Evolutionary conservation across 495 filamentous ascomycete species (phyloP).

Genomic region (Viridothelium virens): DNA sequence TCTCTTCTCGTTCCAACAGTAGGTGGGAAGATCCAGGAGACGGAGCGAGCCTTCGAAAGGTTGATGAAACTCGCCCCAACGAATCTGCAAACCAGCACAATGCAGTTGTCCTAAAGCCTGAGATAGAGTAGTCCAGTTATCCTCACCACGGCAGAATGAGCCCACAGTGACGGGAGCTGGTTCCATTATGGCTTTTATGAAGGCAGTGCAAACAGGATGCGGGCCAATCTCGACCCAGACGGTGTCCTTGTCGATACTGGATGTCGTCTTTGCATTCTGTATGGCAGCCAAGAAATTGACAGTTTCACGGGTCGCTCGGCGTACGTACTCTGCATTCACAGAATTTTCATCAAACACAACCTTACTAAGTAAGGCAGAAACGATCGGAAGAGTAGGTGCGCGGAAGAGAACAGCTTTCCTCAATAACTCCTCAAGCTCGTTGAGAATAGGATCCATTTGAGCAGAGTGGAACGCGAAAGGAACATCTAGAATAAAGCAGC

Average conservation of each 20-base stretch:
- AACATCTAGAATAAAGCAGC: conserved; percentile 51
- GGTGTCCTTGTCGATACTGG: conserved; percentile 24
- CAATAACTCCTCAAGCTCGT: conserved; percentile 55
- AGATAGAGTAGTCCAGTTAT: conserved; percentile 17
- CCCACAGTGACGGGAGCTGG: conserved; percentile 3
- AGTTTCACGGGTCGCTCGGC: conserved; percentile 56
- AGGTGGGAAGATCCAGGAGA: conserved; percentile 50
- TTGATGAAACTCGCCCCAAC: conserved; percentile 24
- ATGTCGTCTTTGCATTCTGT: conserved; percentile 19
- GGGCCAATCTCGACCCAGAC: conserved; percentile 41
- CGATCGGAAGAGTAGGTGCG: conserved; percentile 54
- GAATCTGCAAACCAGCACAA: conserved; percentile 13
- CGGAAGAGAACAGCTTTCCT: conserved; percentile 49
- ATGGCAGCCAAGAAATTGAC: conserved; percentile 66
- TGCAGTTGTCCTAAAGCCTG: conserved; percentile 13
- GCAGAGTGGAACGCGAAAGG: conserved; percentile 77
- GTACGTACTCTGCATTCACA: conserved; percentile 56
- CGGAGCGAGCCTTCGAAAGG: conserved; percentile 13
- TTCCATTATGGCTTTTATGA: conserved; percentile 22
- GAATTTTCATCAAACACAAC: conserved; percentile 48
- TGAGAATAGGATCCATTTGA: conserved; percentile 67
- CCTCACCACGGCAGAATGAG: conserved; percentile 11
- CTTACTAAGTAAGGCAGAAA: conserved; percentile 64
- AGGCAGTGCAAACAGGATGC: conserved; percentile 32
- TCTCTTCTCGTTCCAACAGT: conserved; percentile 72